These are phyloP conservation scores for Diaporthe aspalathi DNA, from an alignment of 2,329 filamentous ascomycete genomes.

Conservation along the genomic window DNA sequence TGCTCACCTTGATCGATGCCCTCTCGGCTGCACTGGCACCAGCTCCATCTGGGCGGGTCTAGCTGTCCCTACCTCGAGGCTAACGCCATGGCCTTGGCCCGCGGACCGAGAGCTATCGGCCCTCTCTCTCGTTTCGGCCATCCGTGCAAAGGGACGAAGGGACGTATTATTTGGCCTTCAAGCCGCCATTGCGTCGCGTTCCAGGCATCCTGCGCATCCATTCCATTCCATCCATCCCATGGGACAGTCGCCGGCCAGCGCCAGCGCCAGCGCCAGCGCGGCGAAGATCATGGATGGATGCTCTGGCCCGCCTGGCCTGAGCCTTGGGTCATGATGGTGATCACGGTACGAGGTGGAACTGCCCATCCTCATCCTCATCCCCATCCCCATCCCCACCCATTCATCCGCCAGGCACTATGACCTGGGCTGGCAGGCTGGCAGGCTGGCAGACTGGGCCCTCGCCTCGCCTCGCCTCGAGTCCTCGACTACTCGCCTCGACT, in stretches of 20 bases:
- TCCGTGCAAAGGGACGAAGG: slow-evolving; percentile 28
- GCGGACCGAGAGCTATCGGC: slow-evolving; percentile 16
- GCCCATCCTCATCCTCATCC: slow-evolving; percentile 4
- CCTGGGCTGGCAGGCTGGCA: too few species aligned
- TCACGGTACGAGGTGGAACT: slow-evolving; percentile 2
- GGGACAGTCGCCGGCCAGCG: slow-evolving; percentile 15
- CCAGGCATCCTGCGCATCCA: slow-evolving; percentile 32
- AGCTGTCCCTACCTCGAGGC: slow-evolving; percentile 20
- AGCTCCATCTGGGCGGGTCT: not conserved
- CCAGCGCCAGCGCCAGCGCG: slow-evolving; percentile 24
- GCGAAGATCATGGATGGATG: slow-evolving; percentile 28
- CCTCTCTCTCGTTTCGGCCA: not conserved
- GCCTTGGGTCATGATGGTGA: not conserved
- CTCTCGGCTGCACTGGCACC: not conserved
- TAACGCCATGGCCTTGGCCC: slow-evolving; percentile 19
- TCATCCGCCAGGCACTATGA: not conserved
- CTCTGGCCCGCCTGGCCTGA: slow-evolving; percentile 6
- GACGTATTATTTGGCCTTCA: slow-evolving; percentile 8
- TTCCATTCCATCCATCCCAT: slow-evolving; percentile 35
- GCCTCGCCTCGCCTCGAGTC: slow-evolving; percentile 22
- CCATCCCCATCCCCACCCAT: not conserved
- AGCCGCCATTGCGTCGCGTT: slow-evolving; percentile 30
- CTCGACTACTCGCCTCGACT: slow-evolving; percentile 23
- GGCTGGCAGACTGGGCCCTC: not conserved
- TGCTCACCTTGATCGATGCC: not conserved